phyloP scores from a whole-genome alignment of 2,329 filamentous ascomycete species.

The Colletotrichum eleusines region DNA sequence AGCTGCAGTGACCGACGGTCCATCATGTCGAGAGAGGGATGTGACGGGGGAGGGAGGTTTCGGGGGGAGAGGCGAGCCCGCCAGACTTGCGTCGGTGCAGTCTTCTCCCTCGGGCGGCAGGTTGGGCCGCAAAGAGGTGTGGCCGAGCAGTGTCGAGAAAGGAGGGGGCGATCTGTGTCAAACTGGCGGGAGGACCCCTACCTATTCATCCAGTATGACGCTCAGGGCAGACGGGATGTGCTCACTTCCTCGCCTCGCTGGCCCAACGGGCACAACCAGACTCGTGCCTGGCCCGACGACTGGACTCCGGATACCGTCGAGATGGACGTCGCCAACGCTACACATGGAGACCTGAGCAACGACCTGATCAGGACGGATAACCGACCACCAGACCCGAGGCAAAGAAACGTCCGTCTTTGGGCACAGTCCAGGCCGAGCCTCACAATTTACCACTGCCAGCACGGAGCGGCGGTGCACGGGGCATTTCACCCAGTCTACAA shows the following conservation, averaged over 20 bases:
- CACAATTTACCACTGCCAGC: background rate
- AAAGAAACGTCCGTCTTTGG: background rate
- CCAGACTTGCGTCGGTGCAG: background rate
- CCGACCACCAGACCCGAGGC: background rate
- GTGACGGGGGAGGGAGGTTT: background rate
- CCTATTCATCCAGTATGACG: slow-evolving; percentile 31
- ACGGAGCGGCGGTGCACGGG: slow-evolving; percentile 1
- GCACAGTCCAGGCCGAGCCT: background rate
- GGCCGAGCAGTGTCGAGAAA: slow-evolving; percentile 4
- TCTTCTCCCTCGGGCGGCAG: slow-evolving; percentile 2
- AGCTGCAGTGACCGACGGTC: slow-evolving; percentile 28
- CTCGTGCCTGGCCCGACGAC: background rate
- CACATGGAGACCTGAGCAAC: background rate
- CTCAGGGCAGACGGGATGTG: slow-evolving; percentile 27
- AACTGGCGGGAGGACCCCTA: slow-evolving; percentile 26
- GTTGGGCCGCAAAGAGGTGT: slow-evolving; percentile 12
- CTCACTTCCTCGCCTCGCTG: slow-evolving; percentile 12
- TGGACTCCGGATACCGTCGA: background rate
- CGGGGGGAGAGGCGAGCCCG: background rate
- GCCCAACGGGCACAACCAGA: slow-evolving; percentile 2
- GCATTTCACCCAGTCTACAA: slow-evolving; percentile 7
- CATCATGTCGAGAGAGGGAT: background rate
- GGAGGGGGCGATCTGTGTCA: slow-evolving; percentile 22
- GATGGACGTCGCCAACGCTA: background rate
- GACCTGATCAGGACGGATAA: too few species aligned